A percentile compares a stretch with the other conserved stretches of the same genome.
Evolutionary conservation across 2,329 filamentous ascomycete species (phyloP).

Genomic region (Sarocladium kiliense): DNA sequence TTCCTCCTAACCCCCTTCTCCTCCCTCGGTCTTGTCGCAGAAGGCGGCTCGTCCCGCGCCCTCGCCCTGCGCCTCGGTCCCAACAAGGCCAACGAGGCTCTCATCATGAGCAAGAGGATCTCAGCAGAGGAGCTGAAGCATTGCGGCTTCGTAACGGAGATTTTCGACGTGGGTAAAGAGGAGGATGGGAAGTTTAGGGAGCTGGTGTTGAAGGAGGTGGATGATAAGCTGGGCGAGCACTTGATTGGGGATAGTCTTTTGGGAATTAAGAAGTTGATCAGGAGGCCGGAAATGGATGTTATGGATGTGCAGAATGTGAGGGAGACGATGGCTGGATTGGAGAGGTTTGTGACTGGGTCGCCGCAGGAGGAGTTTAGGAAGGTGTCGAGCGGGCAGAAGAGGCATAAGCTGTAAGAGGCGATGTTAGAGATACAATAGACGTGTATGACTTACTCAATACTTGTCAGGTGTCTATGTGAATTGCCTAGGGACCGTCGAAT

Average conservation of each 20-base stretch:
- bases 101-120: constrained; percentile 84
- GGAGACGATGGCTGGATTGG: constrained; percentile 82
- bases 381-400: constrained; percentile 83
- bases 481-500: too few species aligned
- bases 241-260: constrained; percentile 73
- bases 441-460: too few species aligned
- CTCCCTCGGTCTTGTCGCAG: constrained; percentile 82
- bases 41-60: constrained; percentile 74
- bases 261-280: constrained; percentile 79
- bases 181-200: constrained; percentile 65
- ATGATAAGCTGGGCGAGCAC: constrained; percentile 75
- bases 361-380: constrained; percentile 87
- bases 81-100: constrained; percentile 80
- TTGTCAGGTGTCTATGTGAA: too few species aligned
- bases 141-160: constrained; percentile 79
- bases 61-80: constrained; percentile 78
- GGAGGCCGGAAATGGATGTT: constrained; percentile 64
- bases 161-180: constrained; percentile 58
- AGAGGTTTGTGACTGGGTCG: constrained; percentile 71
- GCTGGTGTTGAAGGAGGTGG: constrained; percentile 71
- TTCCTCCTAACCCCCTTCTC: constrained; percentile 91
- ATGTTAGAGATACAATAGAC: too few species aligned
- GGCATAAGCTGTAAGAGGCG: constrained; percentile 71
- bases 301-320: constrained; percentile 73
- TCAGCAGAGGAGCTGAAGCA: constrained; percentile 65